Base-by-base conservation (phyloP, 2,329 filamentous ascomycete genomes). In the Alternaria metachromatica region DNA sequence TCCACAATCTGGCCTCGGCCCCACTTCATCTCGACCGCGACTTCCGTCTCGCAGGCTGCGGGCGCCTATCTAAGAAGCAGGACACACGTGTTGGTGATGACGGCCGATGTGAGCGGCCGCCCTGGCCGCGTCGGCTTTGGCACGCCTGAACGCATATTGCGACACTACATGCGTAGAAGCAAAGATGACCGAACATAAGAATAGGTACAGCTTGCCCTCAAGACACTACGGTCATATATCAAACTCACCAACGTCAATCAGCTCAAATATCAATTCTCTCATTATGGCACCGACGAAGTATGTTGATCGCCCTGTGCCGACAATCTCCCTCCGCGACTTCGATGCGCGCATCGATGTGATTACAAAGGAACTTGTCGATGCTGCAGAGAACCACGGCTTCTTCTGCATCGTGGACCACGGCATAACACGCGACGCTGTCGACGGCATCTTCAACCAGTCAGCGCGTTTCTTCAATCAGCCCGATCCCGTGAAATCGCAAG, bases 331-430 rank as follows among this genome's bases (percentile, higher is more conserved):
- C 4, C 80, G 74, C 45, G 77, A 88, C 76, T 89, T 88, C 70
- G 80, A 84, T 26, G 66, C 75, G 5, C 84, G 87, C 54, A 83
- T 87, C 69, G 82, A 86, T 61, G 77, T 83, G 44, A 88, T 89
- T 66, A 87, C 86, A 0, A 57, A 74, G 1, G 76, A 88, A 64
- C 81, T 89, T 3, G 78, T 86, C 60, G 67, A 82, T 11, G 87
- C 87, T 1, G 86, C 87, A 2, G 86, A 89, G 67, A 85, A 85
- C 8, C 84, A 85, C 56, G 87, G 87, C n/a, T 89, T 89, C 81
- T 89, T 89, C 78, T 84, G 83, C 33, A 68, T 89, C 2, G 75
- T 84, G 15, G 81, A 88, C 70, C 87, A 89, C 65, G 85, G 83
- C n/a, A 85, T 89, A 65, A 76, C 82, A 2, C 67, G 73, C 21